Conservation (phyloP, 2,329 filamentous ascomycete species). For the Aspergillus pseudoglaucus region DNA sequence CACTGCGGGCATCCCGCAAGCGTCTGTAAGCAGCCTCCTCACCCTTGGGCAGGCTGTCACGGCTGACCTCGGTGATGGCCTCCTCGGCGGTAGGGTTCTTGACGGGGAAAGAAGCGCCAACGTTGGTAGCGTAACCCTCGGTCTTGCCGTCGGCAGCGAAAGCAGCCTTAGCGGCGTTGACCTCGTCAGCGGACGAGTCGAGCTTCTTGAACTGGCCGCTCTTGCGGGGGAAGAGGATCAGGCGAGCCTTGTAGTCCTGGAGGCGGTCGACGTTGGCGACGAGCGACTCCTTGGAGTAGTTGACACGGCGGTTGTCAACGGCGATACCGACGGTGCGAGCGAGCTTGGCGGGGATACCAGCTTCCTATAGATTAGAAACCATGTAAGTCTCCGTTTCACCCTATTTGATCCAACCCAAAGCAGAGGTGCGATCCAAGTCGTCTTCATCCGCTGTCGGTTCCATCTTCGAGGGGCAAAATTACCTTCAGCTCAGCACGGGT, state of each 20-base stretch:
- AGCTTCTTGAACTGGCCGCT: slow-evolving; percentile 89
- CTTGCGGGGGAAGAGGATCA: slow-evolving; percentile 97
- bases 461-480: slow-evolving; percentile 27
- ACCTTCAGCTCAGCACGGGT: slow-evolving; percentile 97
- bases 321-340: slow-evolving; percentile 95
- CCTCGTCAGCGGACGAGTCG: slow-evolving; percentile 76
- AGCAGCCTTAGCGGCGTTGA: slow-evolving; percentile 62
- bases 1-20: slow-evolving; percentile 76
- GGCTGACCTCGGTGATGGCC: slow-evolving; percentile 68
- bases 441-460: neutral
- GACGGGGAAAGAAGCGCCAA: slow-evolving; percentile 64
- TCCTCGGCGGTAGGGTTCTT: slow-evolving; percentile 51
- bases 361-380: slow-evolving; percentile 57
- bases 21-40: slow-evolving; percentile 83
- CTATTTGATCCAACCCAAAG: neutral
- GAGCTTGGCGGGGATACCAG: slow-evolving; percentile 88
- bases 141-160: slow-evolving; percentile 43
- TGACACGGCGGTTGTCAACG: slow-evolving; percentile 93
- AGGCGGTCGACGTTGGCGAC: slow-evolving; percentile 93
- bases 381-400: slow-evolving; percentile 12
- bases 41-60: slow-evolving; percentile 69
- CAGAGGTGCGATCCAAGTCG: neutral
- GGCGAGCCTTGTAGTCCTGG: slow-evolving; percentile 91
- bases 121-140: slow-evolving; percentile 47
- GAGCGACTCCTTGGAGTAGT: slow-evolving; percentile 93